Percentiles rank a stretch among this genome's conserved stretches.
Evolutionary conservation across 257 asterid species (phyloP).

Genomic region (Osmanthus fragrans): DNA sequence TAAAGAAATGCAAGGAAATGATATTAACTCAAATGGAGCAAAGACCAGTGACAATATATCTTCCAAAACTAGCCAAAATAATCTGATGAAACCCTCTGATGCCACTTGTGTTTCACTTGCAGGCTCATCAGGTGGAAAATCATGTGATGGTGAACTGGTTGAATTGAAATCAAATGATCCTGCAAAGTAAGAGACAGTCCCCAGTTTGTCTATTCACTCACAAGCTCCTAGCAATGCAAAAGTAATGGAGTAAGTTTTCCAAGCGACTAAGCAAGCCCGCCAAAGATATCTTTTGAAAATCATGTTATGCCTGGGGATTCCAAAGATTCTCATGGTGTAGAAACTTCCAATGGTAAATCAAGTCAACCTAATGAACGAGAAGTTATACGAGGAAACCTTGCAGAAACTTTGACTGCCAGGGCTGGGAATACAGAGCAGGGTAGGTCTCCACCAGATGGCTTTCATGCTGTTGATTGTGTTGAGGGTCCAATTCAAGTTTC

Average conservation of each 20-base stretch:
- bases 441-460: constrained; percentile 38
- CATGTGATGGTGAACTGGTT: constrained; percentile 31
- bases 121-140: constrained; percentile 29
- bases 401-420: constrained; percentile 28
- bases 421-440: constrained; percentile 34
- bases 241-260: constrained; percentile 13
- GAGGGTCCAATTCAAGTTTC: constrained; percentile 52
- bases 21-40: constrained; percentile 21
- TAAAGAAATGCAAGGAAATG: constrained; percentile 41
- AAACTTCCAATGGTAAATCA: constrained; percentile 25
- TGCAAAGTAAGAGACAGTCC: constrained; percentile 19
- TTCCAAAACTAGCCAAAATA: constrained; percentile 34
- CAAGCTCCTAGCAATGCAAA: constrained; percentile 26
- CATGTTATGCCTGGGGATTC: constrained; percentile 24
- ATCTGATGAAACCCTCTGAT: constrained; percentile 30
- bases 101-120: constrained; percentile 41
- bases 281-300: constrained; percentile 39
- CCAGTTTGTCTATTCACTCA: constrained; percentile 33
- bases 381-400: constrained; percentile 33
- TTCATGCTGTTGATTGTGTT: constrained; percentile 63
- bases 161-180: constrained; percentile 37
- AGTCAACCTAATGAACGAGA: constrained; percentile 33
- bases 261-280: constrained; percentile 34
- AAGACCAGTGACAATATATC: constrained; percentile 24
- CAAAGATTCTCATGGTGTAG: constrained; percentile 35